These are phyloP conservation scores for Penicillium sp. DNA, from an alignment of 2,329 filamentous ascomycete species.

Conservation along the genomic window DNA sequence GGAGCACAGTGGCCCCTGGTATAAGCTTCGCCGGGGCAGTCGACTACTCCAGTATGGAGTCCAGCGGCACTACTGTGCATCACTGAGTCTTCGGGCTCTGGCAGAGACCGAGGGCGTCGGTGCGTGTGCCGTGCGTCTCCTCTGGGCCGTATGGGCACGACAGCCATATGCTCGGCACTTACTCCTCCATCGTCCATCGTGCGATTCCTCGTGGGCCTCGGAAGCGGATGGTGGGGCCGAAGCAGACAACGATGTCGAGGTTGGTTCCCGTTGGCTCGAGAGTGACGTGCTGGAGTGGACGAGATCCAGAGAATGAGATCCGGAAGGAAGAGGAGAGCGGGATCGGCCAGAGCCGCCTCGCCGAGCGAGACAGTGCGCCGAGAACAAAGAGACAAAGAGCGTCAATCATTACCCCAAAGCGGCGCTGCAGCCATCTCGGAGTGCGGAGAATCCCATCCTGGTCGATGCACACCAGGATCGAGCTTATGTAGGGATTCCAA, in stretches of 20 bases:
- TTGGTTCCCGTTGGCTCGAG: background rate
- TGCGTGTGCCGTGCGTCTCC: too few relatives aligned
- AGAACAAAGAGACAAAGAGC: conserved; percentile 9
- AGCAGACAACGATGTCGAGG: background rate
- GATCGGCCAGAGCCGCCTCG: conserved; percentile 5
- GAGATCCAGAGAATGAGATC: background rate
- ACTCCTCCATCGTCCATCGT: conserved; percentile 5
- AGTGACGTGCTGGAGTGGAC: background rate
- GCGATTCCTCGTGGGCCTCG: conserved; percentile 13
- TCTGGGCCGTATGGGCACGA: too few relatives aligned
- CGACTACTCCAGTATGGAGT: too few relatives aligned
- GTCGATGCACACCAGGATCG: conserved; percentile 4
- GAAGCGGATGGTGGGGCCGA: conserved; percentile 34
- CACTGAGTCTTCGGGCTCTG: too few relatives aligned
- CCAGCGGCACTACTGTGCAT: too few relatives aligned
- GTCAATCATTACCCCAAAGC: too few relatives aligned
- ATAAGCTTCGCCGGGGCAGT: conserved; percentile 1
- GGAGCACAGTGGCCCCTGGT: conserved; percentile 8
- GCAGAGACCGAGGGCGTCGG: background rate
- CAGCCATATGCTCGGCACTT: too few relatives aligned
- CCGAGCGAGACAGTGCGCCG: background rate
- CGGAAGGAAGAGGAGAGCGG: background rate
- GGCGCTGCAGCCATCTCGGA: too few relatives aligned
- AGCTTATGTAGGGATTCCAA: background rate
- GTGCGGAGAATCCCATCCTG: conserved; percentile 12